Conservation (phyloP, 805 yeast species). For the Cyberlindnera bimundalis region DNA sequence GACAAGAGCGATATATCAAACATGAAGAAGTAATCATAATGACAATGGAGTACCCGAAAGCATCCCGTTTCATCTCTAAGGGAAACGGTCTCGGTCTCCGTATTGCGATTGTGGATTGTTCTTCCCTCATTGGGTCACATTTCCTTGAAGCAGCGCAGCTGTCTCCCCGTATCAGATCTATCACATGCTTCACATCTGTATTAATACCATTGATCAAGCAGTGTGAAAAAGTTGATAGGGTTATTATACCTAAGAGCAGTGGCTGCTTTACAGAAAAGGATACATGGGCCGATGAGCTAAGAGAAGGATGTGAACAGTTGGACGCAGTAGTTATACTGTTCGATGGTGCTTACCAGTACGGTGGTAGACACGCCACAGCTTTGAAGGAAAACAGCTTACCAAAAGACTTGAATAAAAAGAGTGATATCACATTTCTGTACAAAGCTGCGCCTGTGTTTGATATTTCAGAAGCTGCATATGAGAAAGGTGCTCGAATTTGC, state of each 20-base stretch:
- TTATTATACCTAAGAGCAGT: not conserved
- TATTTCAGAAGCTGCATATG: conserved; percentile 1
- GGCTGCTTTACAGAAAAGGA: not conserved
- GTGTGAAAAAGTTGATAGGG: not conserved
- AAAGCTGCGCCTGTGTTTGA: not conserved
- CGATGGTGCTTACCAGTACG: not conserved
- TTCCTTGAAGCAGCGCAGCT: not conserved
- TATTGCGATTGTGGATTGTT: conserved; percentile 5
- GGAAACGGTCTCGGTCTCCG: not conserved
- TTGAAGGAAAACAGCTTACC: too few species aligned
- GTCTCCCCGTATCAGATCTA: not conserved
- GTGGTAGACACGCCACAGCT: not conserved
- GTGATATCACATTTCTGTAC: too few species aligned
- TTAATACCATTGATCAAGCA: not conserved
- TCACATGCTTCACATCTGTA: conserved; percentile 1
- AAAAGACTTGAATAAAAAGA: too few species aligned
- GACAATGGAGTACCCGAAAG: too few species aligned
- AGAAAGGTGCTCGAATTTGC: conserved; percentile 1
- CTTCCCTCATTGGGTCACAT: conserved; percentile 5
- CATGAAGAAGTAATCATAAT: too few species aligned
- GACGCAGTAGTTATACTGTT: conserved; percentile 7
- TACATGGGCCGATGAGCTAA: not conserved
- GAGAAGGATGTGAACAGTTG: not conserved
- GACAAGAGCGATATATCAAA: too few species aligned
- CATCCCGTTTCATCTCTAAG: not conserved